Evolutionary conservation across 129 eudicot species (phyloP).

Genomic region (Lactuca saligna): DNA sequence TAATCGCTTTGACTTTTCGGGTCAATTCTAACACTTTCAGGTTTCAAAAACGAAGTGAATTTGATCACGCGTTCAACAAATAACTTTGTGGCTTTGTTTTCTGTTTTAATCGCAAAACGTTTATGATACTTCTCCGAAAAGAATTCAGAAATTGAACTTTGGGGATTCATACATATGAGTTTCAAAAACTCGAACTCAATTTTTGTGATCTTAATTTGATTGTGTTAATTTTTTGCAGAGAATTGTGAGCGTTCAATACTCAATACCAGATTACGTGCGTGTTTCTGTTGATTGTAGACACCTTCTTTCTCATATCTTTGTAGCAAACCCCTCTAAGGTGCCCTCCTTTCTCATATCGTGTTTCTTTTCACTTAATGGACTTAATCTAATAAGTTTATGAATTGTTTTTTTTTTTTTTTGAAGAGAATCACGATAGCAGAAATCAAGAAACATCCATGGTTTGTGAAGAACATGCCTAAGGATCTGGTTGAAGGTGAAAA

Average conservation of each 20-base stretch:
- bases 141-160: neutral
- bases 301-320: slow-evolving; percentile 68
- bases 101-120: too few species aligned
- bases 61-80: too few species aligned
- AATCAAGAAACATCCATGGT: slow-evolving; percentile 73
- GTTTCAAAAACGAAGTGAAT: too few species aligned
- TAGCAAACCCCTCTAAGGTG: slow-evolving; percentile 74
- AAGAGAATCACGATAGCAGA: slow-evolving; percentile 68
- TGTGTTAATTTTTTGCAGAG: slow-evolving; percentile 49
- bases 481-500: slow-evolving; percentile 58
- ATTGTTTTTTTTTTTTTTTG: slow-evolving; percentile 27
- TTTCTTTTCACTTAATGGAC: neutral
- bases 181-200: neutral
- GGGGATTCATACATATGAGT: slow-evolving; percentile 5
- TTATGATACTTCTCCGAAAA: neutral
- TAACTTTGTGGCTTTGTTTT: too few species aligned
- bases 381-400: neutral
- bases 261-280: slow-evolving; percentile 75
- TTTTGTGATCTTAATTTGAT: slow-evolving; percentile 9
- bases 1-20: neutral
- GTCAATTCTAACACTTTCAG: too few species aligned
- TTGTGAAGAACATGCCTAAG: slow-evolving; percentile 55
- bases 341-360: slow-evolving; percentile 5
- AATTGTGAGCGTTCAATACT: slow-evolving; percentile 62
- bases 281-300: slow-evolving; percentile 64